These are phyloP conservation scores for Fusarium papillatum DNA, from an alignment of 2,329 filamentous ascomycete species.

Conservation along the genomic window DNA sequence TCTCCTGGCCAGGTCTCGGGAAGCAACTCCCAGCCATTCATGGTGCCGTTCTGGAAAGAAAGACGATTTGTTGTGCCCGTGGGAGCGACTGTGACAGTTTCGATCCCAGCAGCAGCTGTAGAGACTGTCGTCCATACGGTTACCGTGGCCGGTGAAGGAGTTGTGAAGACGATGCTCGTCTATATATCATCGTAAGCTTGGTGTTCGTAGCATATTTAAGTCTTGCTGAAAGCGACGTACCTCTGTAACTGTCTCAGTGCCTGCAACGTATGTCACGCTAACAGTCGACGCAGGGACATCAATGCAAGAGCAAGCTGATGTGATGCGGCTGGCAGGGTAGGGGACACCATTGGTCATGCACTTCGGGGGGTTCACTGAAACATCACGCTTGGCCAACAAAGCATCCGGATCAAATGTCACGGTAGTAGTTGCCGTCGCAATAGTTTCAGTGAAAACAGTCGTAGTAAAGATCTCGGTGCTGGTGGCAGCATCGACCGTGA, in stretches of 20 bases:
- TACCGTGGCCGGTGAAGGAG: slow-evolving; percentile 6
- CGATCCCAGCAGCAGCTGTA: slow-evolving; percentile 13
- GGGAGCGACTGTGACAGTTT: slow-evolving; percentile 20
- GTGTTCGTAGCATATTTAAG: not conserved
- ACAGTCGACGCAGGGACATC: slow-evolving; percentile 35
- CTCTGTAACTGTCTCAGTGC: slow-evolving; percentile 16
- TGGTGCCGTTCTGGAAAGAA: slow-evolving; percentile 14
- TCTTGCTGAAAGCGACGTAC: not conserved
- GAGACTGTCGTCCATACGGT: slow-evolving; percentile 22
- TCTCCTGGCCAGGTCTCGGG: slow-evolving; percentile 13
- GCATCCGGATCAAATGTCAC: slow-evolving; percentile 16
- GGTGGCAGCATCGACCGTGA: slow-evolving; percentile 17
- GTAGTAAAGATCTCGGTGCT: slow-evolving; percentile 26
- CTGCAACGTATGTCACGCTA: slow-evolving; percentile 8
- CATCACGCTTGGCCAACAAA: slow-evolving; percentile 17
- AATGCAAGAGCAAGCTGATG: slow-evolving; percentile 42
- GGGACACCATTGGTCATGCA: slow-evolving; percentile 40
- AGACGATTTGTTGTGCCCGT: slow-evolving; percentile 11
- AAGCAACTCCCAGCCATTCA: slow-evolving; percentile 12
- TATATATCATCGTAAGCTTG: not conserved
- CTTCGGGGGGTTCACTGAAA: slow-evolving; percentile 20
- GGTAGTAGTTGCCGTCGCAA: slow-evolving; percentile 35
- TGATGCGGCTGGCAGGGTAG: slow-evolving; percentile 41
- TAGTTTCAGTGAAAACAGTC: slow-evolving; percentile 36
- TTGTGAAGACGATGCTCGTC: slow-evolving; percentile 9